Evolutionary conservation across 163 green algal genomes (phyloP).

Genomic region (Chloroidium sp.): DNA sequence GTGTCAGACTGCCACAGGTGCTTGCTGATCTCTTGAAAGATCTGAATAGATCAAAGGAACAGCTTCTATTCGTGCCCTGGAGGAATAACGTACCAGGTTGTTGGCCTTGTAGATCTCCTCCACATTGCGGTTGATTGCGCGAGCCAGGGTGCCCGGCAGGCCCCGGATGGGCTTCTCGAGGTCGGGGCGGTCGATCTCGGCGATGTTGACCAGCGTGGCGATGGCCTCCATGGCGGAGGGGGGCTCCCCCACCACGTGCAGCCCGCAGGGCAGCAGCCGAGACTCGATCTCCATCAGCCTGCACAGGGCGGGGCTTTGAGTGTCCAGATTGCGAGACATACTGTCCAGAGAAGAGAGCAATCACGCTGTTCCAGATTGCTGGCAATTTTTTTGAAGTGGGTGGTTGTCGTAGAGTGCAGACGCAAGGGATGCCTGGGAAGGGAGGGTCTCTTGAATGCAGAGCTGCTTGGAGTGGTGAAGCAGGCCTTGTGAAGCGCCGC

Average conservation of each 20-base stretch:
- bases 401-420: too few species aligned
- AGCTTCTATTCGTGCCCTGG: not conserved
- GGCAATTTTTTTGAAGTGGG: too few species aligned
- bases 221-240: conserved; percentile 90
- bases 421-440: too few species aligned
- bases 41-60: too few species aligned
- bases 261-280: conserved; percentile 90
- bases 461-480: too few species aligned
- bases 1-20: too few species aligned
- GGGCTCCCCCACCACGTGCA: conserved; percentile 89
- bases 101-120: conserved; percentile 78
- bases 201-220: conserved; percentile 98
- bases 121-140: conserved; percentile 76
- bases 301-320: not conserved
- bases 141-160: conserved; percentile 83
- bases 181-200: conserved; percentile 84
- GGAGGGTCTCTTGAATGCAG: too few species aligned
- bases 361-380: too few species aligned
- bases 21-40: too few species aligned
- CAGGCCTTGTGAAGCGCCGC: too few species aligned
- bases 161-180: conserved; percentile 65
- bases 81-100: conserved; percentile 50
- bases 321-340: too few species aligned
- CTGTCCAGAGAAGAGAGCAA: not conserved
- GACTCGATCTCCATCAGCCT: conserved; percentile 96